Evolutionary conservation across 1,284 basidiomycete species (phyloP).

Genomic region (Cryptococcus hybrid): DNA sequence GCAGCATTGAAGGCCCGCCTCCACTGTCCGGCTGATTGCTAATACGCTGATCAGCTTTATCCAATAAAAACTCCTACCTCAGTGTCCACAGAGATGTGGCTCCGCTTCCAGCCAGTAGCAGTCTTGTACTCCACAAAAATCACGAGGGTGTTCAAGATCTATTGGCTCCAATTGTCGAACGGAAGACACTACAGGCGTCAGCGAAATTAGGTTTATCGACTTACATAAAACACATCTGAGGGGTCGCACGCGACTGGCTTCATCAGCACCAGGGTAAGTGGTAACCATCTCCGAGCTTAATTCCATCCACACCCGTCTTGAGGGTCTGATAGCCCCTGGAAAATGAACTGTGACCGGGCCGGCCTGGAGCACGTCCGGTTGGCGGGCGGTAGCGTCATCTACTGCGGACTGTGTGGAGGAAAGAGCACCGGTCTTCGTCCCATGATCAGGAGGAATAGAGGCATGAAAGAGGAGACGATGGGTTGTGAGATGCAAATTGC

Average conservation of each 20-base stretch:
- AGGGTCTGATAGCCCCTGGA: conserved; percentile 47
- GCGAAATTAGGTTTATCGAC: conserved; percentile 22
- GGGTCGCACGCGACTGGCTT: conserved; percentile 59
- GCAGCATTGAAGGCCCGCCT: conserved; percentile 57
- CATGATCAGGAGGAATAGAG: conserved; percentile 55
- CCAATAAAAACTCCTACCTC: conserved; percentile 37
- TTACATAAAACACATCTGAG: conserved; percentile 57
- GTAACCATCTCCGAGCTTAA: conserved; percentile 62
- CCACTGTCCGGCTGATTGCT: conserved; percentile 61
- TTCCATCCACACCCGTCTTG: conserved; percentile 64
- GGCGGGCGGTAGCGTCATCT: conserved; percentile 6
- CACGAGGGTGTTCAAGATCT: conserved; percentile 54
- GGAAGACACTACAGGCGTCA: conserved; percentile 19
- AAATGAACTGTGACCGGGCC: conserved; percentile 59
- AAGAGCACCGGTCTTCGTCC: conserved; percentile 20
- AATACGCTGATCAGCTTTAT: background rate
- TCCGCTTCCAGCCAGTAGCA: conserved; percentile 32
- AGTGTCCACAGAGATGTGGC: conserved; percentile 59
- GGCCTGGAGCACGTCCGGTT: conserved; percentile 52
- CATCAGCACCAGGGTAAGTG: conserved; percentile 58
- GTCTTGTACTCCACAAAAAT: conserved; percentile 52
- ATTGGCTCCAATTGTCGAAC: conserved; percentile 53
- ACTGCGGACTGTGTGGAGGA: conserved; percentile 22
- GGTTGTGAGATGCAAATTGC: conserved; percentile 65
- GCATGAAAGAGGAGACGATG: conserved; percentile 67